phyloP scores from a whole-genome alignment of 2,329 filamentous ascomycete genomes.

The Penicillium griseofulvum region DNA sequence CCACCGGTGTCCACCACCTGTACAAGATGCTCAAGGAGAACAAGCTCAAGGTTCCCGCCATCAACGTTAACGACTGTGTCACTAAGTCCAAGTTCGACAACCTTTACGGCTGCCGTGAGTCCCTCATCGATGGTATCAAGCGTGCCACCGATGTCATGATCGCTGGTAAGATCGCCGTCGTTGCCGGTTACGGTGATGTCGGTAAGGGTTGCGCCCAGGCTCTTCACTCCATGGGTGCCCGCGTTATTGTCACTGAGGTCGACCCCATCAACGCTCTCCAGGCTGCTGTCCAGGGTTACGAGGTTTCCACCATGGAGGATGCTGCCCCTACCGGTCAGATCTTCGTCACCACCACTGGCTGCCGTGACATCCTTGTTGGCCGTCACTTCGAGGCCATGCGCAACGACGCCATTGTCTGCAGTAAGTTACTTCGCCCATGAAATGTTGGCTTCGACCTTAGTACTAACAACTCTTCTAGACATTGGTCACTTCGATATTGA shows the following conservation, averaged over 20 bases:
- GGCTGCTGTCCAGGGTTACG: constrained; percentile 93
- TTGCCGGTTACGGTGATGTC: constrained; percentile 98
- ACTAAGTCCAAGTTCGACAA: constrained; percentile 99
- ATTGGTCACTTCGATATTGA: constrained; percentile 99
- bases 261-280: constrained; percentile 99
- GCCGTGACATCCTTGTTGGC: constrained; percentile 93
- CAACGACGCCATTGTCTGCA: constrained; percentile 99
- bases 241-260: constrained; percentile 93
- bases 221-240: constrained; percentile 94
- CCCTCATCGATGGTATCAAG: constrained; percentile 99
- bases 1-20: constrained; percentile 98
- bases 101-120: constrained; percentile 98
- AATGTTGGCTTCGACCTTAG: no score
- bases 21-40: constrained; percentile 96
- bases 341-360: constrained; percentile 98
- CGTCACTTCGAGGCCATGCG: constrained; percentile 91
- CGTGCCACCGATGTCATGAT: constrained; percentile 99
- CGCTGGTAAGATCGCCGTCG: constrained; percentile 96
- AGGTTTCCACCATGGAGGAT: constrained; percentile 98
- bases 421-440: not conserved
- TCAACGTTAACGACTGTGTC: constrained; percentile 99
- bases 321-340: constrained; percentile 87
- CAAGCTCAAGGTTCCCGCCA: constrained; percentile 85
- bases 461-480: constrained; percentile 43
- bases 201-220: constrained; percentile 98